Conservation (phyloP, 179 eudicot species). For the Corrigiola litoralis region DNA sequence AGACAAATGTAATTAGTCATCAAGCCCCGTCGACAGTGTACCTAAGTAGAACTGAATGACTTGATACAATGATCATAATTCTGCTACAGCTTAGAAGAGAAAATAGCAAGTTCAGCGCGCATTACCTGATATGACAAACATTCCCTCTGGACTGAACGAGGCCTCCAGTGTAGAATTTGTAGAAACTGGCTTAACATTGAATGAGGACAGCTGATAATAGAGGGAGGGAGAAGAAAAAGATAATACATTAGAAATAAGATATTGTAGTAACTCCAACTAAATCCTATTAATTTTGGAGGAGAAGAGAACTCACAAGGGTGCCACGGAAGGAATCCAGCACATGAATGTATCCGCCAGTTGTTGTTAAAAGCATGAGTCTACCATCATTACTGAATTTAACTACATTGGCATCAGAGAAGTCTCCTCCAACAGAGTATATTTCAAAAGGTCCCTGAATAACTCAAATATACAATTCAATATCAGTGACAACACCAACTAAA, state of each 20-base stretch:
- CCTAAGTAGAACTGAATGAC: background rate
- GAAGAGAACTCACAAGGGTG: constrained; percentile 59
- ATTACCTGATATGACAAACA: constrained; percentile 78
- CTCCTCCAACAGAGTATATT: constrained; percentile 76
- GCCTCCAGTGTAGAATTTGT: constrained; percentile 73
- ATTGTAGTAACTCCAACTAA: too few relatives aligned
- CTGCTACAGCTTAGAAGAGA: background rate
- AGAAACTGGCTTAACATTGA: constrained; percentile 76
- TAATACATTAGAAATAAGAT: too few relatives aligned
- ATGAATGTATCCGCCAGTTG: constrained; percentile 73
- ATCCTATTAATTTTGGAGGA: background rate
- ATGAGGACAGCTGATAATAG: constrained; percentile 48
- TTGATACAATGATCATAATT: background rate
- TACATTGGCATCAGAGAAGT: constrained; percentile 80
- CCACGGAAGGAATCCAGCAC: constrained; percentile 94
- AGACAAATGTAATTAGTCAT: background rate
- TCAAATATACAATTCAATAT: background rate
- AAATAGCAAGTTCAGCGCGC: background rate
- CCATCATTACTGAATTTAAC: constrained; percentile 95
- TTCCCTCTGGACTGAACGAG: constrained; percentile 86
- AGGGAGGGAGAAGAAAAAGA: background rate
- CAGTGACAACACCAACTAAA: background rate
- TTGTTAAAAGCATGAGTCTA: constrained; percentile 82
- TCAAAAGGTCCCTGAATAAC: constrained; percentile 85
- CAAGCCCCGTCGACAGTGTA: background rate